Conservation (phyloP, 2,329 filamentous ascomycete species). For the Ascochyta viciae-villosae region DNA sequence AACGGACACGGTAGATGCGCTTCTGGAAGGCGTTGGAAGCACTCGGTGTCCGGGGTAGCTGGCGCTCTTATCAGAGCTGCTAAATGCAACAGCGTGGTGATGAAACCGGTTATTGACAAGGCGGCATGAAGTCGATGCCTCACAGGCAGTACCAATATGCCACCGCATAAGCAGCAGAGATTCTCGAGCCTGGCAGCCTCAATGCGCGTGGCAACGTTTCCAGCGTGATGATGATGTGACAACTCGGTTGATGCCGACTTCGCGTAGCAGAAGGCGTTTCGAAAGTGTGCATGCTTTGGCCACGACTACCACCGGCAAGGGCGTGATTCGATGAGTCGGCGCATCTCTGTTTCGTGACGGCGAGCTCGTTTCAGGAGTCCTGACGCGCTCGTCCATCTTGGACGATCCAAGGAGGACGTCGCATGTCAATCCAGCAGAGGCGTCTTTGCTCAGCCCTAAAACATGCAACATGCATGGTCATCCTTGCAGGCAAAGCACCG, state of each 20-base stretch:
- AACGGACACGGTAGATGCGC: conserved; percentile 6
- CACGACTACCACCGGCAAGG: conserved; percentile 1
- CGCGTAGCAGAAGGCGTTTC: conserved; percentile 29
- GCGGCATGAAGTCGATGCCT: conserved; percentile 7
- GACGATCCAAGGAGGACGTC: conserved; percentile 22
- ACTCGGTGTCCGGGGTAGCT: conserved; percentile 15
- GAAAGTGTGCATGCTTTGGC: conserved; percentile 14
- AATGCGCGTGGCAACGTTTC: conserved; percentile 1
- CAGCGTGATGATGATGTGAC: conserved; percentile 24
- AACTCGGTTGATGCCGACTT: conserved; percentile 18
- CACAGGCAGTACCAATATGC: not conserved
- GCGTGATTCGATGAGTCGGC: conserved; percentile 20
- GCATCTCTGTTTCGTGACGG: conserved; percentile 32
- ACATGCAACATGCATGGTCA: conserved; percentile 9
- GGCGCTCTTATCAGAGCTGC: conserved; percentile 2
- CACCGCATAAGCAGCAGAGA: conserved; percentile 7
- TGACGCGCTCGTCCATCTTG: conserved; percentile 28
- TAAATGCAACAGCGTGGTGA: not conserved
- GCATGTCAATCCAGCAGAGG: conserved; percentile 19
- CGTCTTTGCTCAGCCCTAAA: conserved; percentile 23
- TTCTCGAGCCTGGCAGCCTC: conserved; percentile 7
- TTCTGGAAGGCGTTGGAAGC: conserved; percentile 16
- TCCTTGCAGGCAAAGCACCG: conserved; percentile 8
- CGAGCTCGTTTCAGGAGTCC: conserved; percentile 29
- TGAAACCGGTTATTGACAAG: not conserved